Conservation (phyloP, 192 early-diverging fungal genomes). For the Backusella tarrabulga region DNA sequence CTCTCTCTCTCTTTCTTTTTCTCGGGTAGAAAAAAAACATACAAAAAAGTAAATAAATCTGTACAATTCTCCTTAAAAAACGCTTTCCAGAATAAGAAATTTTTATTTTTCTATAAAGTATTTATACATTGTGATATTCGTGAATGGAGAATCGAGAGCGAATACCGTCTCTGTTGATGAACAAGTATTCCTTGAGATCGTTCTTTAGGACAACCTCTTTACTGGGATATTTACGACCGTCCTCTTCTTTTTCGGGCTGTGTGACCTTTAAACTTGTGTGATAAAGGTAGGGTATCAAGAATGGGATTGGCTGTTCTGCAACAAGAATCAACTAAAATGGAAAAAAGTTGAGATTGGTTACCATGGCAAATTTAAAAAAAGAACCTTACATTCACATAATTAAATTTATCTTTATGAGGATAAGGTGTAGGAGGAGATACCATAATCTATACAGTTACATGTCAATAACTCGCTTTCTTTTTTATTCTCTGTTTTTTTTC, state of each 20-base stretch:
- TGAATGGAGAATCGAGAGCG: conserved; percentile 49
- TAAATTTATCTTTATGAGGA: conserved; percentile 49
- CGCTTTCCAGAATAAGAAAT: background rate
- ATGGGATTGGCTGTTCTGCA: conserved; percentile 40
- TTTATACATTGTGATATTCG: conserved; percentile 54
- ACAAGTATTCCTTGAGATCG: conserved; percentile 55
- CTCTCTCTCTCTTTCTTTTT: background rate
- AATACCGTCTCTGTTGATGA: conserved; percentile 49
- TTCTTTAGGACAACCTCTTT: conserved; percentile 49
- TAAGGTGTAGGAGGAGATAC: conserved; percentile 49
- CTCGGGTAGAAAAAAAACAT: background rate
- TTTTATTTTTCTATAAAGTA: background rate
- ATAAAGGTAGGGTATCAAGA: conserved; percentile 54
- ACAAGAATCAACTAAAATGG: conserved; percentile 42
- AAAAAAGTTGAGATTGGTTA: background rate
- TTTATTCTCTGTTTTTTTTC: background rate
- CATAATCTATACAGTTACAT: conserved; percentile 36
- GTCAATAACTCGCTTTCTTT: background rate
- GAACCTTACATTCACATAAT: conserved; percentile 50
- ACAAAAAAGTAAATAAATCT: background rate
- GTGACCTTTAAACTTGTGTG: conserved; percentile 42
- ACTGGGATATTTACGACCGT: conserved; percentile 26
- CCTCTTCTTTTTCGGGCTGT: conserved; percentile 34
- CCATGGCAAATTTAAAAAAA: background rate
- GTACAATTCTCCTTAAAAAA: background rate